These are phyloP conservation scores for Fusarium sp. DNA, from an alignment of 2,329 filamentous ascomycete genomes.

Conservation along the genomic window DNA sequence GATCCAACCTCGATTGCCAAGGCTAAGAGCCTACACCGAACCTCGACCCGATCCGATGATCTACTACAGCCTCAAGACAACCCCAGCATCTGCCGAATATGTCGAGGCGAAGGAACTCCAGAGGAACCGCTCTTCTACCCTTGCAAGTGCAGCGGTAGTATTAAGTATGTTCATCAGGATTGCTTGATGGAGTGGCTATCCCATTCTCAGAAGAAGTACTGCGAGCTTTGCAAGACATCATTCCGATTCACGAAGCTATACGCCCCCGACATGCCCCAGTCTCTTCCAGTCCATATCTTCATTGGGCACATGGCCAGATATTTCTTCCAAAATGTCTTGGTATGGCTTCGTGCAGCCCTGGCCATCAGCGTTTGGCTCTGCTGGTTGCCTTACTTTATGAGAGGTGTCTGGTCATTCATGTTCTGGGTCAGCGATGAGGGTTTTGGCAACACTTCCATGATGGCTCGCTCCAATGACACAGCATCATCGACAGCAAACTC, in stretches of 20 bases:
- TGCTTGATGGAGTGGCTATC: constrained; percentile 99
- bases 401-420: constrained; percentile 88
- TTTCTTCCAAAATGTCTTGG: constrained; percentile 72
- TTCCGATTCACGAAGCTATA: constrained; percentile 99
- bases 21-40: constrained; percentile 38
- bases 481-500: constrained; percentile 9
- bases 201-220: constrained; percentile 99
- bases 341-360: constrained; percentile 79
- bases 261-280: constrained; percentile 88
- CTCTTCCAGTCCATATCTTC: constrained; percentile 83
- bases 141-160: constrained; percentile 98
- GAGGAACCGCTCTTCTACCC: constrained; percentile 94
- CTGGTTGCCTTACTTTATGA: constrained; percentile 88
- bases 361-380: constrained; percentile 89
- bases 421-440: constrained; percentile 94
- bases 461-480: constrained; percentile 39
- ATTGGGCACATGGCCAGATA: constrained; percentile 80
- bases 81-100: constrained; percentile 93
- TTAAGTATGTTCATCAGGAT: constrained; percentile 97
- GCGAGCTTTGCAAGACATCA: constrained; percentile 97
- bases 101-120: constrained; percentile 82
- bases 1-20: constrained; percentile 33
- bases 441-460: constrained; percentile 50
- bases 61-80: constrained; percentile 44
- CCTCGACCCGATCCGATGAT: constrained; percentile 39